A percentile compares a stretch with the other conserved stretches of the same genome.
These are phyloP conservation scores for Aegilops bicornis DNA, from an alignment of 176 grass and related monocot genomes.

Conservation along the genomic window DNA sequence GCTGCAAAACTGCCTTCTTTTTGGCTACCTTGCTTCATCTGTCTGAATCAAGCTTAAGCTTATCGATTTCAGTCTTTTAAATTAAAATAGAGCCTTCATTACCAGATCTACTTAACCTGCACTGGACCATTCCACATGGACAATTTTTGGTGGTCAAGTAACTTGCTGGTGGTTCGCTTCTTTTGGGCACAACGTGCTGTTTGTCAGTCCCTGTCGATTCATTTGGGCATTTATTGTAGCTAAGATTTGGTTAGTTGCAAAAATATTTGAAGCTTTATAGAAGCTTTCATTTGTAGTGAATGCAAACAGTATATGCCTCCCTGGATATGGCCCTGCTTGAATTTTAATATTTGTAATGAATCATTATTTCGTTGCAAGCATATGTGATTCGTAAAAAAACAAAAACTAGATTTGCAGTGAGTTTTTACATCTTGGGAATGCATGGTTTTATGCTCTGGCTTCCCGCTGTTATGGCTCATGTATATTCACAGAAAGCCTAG, in stretches of 20 bases:
- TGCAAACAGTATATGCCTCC: slow-evolving; percentile 5
- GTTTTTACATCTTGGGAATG: too few species aligned
- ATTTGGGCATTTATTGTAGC: slow-evolving; percentile 9
- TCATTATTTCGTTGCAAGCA: too few species aligned
- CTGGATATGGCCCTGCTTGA: background rate
- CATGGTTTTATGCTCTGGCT: too few species aligned
- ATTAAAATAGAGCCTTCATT: background rate
- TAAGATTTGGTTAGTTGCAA: slow-evolving; percentile 13
- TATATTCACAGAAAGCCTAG: too few species aligned
- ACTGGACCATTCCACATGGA: background rate
- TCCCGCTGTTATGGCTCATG: too few species aligned
- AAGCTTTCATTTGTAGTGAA: slow-evolving; percentile 5
- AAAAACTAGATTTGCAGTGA: too few species aligned
- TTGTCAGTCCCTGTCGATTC: slow-evolving; percentile 7
- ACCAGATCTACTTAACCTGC: background rate
- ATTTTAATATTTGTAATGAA: too few species aligned
- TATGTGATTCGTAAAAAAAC: background rate
- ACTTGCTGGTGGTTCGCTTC: too few species aligned
- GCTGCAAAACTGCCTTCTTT: background rate
- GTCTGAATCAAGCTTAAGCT: background rate
- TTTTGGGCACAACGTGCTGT: background rate
- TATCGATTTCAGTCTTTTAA: background rate
- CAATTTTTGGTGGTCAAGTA: background rate
- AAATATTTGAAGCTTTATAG: slow-evolving; percentile 17
- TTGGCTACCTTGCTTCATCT: background rate